phyloP scores from a whole-genome alignment of 306 rosid genomes.

The Datisca glomerata region DNA sequence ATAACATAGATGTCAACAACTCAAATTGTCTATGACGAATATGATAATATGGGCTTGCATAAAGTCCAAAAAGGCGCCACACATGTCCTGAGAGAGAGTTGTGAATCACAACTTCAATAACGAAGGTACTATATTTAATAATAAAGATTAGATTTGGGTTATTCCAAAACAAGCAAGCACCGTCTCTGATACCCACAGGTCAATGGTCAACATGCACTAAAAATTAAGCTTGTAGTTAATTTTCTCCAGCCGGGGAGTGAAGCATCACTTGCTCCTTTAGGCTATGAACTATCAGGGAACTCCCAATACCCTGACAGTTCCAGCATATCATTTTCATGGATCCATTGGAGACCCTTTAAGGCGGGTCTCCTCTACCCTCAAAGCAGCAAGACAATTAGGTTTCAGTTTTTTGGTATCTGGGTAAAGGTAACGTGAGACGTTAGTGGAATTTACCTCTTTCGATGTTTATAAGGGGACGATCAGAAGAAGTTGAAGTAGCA shows the following conservation, averaged over 20 bases:
- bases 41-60: neutral
- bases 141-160: neutral
- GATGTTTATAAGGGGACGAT: too few relatives aligned
- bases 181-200: neutral
- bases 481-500: too few relatives aligned
- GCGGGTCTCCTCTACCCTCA: too few relatives aligned
- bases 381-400: too few relatives aligned
- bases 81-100: neutral
- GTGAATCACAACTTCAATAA: neutral
- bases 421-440: too few relatives aligned
- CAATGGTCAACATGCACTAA: neutral
- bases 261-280: neutral
- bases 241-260: neutral
- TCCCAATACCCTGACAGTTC: neutral
- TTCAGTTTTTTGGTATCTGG: too few relatives aligned
- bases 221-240: too few relatives aligned
- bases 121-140: neutral
- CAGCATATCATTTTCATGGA: neutral
- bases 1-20: neutral
- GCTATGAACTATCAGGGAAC: neutral
- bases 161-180: neutral
- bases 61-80: neutral
- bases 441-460: too few relatives aligned
- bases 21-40: neutral
- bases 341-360: neutral